Conservation (phyloP, 352 stramenopile species). For the Globisporangium orthogonon region DNA sequence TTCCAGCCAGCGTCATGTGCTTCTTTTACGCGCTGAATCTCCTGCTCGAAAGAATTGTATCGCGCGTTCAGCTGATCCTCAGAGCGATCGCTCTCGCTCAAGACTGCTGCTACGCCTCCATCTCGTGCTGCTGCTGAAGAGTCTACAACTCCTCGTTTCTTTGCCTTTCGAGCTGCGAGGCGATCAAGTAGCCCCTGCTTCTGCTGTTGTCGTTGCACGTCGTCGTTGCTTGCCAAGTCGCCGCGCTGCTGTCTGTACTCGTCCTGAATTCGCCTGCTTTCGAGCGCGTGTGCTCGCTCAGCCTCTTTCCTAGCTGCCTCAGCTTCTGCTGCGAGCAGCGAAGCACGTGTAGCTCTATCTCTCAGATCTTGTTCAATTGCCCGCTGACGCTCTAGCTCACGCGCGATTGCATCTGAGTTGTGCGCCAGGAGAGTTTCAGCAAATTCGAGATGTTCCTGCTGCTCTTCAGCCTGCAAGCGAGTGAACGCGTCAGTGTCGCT, state of each 20-base stretch:
- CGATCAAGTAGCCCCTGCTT: neutral
- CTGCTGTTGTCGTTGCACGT: constrained; percentile 1
- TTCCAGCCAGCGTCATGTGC: constrained; percentile 22
- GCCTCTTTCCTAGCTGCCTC: constrained; percentile 7
- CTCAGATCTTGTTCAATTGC: neutral
- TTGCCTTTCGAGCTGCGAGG: neutral
- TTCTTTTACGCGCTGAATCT: constrained; percentile 25
- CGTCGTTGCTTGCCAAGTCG: neutral
- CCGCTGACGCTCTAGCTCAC: constrained; percentile 3
- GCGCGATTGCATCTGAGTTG: neutral
- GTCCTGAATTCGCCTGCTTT: constrained; percentile 1
- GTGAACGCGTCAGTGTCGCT: neutral
- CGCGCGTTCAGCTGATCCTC: no score
- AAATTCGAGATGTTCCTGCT: neutral
- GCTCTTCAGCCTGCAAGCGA: constrained; percentile 1
- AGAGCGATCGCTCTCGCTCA: neutral
- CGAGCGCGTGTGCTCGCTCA: constrained; percentile 1
- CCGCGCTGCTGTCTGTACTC: neutral
- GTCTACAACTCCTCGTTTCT: neutral
- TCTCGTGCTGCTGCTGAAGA: neutral
- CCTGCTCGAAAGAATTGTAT: constrained; percentile 8
- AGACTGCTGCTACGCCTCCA: neutral
- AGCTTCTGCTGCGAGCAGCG: neutral
- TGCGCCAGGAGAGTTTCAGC: neutral
- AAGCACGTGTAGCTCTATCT: neutral